These are phyloP conservation scores for Xylaria intraflava DNA, from an alignment of 495 filamentous ascomycete species.

Conservation along the genomic window DNA sequence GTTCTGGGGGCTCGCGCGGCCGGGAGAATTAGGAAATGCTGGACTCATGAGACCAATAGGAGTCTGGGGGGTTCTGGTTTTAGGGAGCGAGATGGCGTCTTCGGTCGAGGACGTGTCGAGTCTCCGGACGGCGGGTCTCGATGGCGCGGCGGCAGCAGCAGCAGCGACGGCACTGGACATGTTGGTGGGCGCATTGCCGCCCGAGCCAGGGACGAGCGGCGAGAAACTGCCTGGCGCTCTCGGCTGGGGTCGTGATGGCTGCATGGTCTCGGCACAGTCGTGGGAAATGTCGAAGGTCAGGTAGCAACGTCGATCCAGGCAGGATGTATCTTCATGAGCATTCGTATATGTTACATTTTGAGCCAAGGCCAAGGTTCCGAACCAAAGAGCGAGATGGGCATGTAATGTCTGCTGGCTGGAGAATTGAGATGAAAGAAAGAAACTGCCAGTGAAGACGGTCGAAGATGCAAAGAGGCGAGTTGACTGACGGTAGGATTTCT, in stretches of 20 bases:
- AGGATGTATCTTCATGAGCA: not conserved
- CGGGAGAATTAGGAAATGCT: constrained; percentile 20
- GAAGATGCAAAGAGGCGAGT: too few relatives aligned
- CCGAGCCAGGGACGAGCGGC: constrained; percentile 30
- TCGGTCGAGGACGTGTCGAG: constrained; percentile 43
- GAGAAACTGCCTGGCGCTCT: constrained; percentile 52
- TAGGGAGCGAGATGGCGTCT: constrained; percentile 29
- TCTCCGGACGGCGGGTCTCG: constrained; percentile 32
- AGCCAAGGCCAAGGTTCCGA: not conserved
- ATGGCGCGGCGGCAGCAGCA: constrained; percentile 24
- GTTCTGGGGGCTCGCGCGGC: constrained; percentile 39
- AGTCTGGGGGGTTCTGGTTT: constrained; percentile 21
- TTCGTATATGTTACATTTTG: not conserved
- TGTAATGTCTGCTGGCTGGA: too few relatives aligned
- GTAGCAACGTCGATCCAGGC: not conserved
- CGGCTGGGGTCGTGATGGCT: constrained; percentile 40
- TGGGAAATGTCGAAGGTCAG: not conserved
- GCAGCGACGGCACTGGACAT: constrained; percentile 11
- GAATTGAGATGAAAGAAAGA: too few relatives aligned
- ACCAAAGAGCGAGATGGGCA: not conserved
- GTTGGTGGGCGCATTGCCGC: constrained; percentile 14
- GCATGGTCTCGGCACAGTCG: constrained; percentile 34
- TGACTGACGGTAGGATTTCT: too few relatives aligned
- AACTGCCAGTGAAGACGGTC: too few relatives aligned
- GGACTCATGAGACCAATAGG: constrained; percentile 29